Conservation (phyloP, 495 filamentous ascomycete genomes). For the Penicillium psychrofluorescens region DNA sequence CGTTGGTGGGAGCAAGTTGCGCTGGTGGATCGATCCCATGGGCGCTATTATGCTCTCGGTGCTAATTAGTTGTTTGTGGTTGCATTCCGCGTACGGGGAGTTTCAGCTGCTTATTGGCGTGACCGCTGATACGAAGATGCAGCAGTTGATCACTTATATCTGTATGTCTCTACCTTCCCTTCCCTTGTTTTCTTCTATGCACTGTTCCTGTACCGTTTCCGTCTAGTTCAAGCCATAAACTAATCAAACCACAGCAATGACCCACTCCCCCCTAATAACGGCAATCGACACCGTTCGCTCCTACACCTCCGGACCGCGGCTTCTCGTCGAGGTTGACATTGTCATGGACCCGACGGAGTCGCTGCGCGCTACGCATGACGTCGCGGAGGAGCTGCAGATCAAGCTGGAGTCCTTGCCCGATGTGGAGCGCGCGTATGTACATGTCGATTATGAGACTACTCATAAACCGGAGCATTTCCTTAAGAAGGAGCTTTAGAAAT, state of each 20-base stretch:
- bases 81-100: slow-evolving; percentile 77
- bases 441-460: slow-evolving; percentile 96
- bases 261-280: slow-evolving; percentile 71
- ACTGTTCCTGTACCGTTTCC: not conserved
- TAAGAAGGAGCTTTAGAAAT: slow-evolving; percentile 51
- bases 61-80: slow-evolving; percentile 72
- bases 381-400: slow-evolving; percentile 89
- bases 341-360: slow-evolving; percentile 68
- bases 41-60: slow-evolving; percentile 80
- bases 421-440: slow-evolving; percentile 91
- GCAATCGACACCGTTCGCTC: slow-evolving; percentile 92
- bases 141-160: slow-evolving; percentile 95
- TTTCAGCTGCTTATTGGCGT: slow-evolving; percentile 88
- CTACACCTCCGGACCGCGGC: slow-evolving; percentile 82
- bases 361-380: slow-evolving; percentile 78
- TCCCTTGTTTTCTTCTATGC: not conserved
- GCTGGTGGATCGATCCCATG: slow-evolving; percentile 93
- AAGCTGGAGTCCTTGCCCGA: slow-evolving; percentile 90
- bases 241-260: slow-evolving; percentile 52
- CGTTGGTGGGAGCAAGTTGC: slow-evolving; percentile 76
- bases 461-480: slow-evolving; percentile 79
- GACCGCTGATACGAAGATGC: slow-evolving; percentile 73
- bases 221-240: too few relatives aligned
- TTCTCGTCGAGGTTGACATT: slow-evolving; percentile 86
- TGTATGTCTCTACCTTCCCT: slow-evolving; percentile 38